Conservation (phyloP, 2,329 filamentous ascomycete species). For the Rhynchosporium agropyri region DNA sequence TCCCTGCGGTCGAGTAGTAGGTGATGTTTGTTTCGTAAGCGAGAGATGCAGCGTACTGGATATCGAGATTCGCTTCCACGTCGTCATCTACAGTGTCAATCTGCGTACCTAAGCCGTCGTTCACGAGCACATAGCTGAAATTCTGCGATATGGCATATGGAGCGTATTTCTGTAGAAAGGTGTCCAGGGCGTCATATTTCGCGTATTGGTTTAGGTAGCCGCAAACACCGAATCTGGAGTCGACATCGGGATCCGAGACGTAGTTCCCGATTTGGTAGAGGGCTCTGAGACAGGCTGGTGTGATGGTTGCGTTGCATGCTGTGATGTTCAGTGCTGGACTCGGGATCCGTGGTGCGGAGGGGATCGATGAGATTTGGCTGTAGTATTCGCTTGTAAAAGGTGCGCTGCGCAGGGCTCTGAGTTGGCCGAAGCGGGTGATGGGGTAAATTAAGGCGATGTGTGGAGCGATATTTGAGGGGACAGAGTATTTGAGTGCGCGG, state of each 20-base stretch:
- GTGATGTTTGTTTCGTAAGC: conserved; percentile 55
- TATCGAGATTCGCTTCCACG: conserved; percentile 59
- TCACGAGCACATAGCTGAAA: conserved; percentile 38
- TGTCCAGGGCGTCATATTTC: conserved; percentile 31
- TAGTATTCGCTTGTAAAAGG: conserved; percentile 21
- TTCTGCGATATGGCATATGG: conserved; percentile 32
- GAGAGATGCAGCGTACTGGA: conserved; percentile 56
- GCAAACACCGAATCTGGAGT: conserved; percentile 59
- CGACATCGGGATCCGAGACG: conserved; percentile 45
- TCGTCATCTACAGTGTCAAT: conserved; percentile 44
- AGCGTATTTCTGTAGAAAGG: conserved; percentile 30
- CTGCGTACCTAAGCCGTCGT: conserved; percentile 46
- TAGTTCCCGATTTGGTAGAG: conserved; percentile 50
- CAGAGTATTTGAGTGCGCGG: conserved; percentile 50
- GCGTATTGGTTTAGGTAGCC: conserved; percentile 46
- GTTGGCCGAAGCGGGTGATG: conserved; percentile 53
- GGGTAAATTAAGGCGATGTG: conserved; percentile 48
- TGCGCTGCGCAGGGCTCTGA: conserved; percentile 35
- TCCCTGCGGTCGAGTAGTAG: conserved; percentile 57
- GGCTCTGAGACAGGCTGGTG: conserved; percentile 41
- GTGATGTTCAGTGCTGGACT: conserved; percentile 28
- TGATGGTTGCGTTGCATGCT: conserved; percentile 41
- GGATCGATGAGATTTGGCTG: conserved; percentile 15
- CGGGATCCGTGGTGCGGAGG: conserved; percentile 28
- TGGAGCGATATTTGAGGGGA: conserved; percentile 43